A percentile compares a stretch with the other conserved stretches of the same genome.
These are phyloP conservation scores for Russula compacta DNA, from an alignment of 768 basidiomycete species.

Conservation along the genomic window DNA sequence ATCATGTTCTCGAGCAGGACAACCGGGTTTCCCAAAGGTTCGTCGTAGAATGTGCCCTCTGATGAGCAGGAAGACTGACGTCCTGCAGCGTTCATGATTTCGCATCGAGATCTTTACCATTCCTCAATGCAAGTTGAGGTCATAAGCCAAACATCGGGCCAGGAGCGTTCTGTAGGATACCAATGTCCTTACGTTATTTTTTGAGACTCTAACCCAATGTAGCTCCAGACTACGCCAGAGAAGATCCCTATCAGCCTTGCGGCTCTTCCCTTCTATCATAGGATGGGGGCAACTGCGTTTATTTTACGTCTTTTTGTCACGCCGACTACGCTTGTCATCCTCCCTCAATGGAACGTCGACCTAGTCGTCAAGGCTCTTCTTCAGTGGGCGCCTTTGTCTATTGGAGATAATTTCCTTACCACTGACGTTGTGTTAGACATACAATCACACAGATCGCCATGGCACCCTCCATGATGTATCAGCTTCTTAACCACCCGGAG, in stretches of 20 bases:
- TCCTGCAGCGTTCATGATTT: slow-evolving; percentile 55
- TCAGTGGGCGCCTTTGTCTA: too few species aligned
- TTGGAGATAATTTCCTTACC: too few species aligned
- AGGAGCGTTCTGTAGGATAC: slow-evolving; percentile 34
- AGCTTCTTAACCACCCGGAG: slow-evolving; percentile 6
- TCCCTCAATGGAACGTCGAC: too few species aligned
- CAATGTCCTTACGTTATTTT: neutral
- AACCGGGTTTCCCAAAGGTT: slow-evolving; percentile 54
- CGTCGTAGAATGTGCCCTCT: neutral
- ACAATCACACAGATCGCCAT: neutral
- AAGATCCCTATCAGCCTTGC: slow-evolving; percentile 40
- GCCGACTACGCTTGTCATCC: too few species aligned
- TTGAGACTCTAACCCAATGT: slow-evolving; percentile 25
- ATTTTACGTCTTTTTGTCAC: too few species aligned
- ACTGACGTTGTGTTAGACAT: too few species aligned
- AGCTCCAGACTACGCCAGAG: slow-evolving; percentile 33
- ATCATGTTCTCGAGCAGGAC: slow-evolving; percentile 74
- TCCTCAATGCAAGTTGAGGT: slow-evolving; percentile 28
- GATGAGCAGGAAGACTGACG: neutral
- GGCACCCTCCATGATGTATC: slow-evolving; percentile 2
- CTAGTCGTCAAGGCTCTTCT: too few species aligned
- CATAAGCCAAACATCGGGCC: slow-evolving; percentile 23
- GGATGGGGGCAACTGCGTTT: slow-evolving; percentile 47
- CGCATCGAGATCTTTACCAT: slow-evolving; percentile 50
- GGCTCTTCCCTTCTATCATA: slow-evolving; percentile 60